phyloP scores from a whole-genome alignment of 306 rosid genomes.

The Abrus precatorius region DNA sequence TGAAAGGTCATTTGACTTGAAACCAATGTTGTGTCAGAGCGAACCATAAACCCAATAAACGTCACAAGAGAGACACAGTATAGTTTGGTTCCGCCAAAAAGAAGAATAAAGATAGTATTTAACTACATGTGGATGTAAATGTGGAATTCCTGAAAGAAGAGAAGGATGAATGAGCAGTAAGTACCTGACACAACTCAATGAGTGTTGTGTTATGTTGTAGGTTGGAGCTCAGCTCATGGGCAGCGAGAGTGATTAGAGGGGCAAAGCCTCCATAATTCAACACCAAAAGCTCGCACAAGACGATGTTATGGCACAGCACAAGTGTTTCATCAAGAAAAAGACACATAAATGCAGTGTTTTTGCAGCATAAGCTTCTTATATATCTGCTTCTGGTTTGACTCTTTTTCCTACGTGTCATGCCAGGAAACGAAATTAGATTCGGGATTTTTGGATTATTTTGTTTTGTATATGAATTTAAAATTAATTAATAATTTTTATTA shows the following conservation, averaged over 20 bases:
- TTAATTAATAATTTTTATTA: too few species aligned
- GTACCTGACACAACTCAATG: not conserved
- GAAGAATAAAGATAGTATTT: too few species aligned
- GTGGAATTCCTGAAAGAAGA: not conserved
- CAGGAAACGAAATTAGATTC: not conserved
- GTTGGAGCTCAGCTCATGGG: not conserved
- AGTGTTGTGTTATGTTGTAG: not conserved
- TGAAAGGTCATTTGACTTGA: not conserved
- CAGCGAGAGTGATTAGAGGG: not conserved
- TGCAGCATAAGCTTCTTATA: not conserved
- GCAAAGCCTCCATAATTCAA: not conserved
- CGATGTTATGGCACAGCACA: not conserved
- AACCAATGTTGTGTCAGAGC: not conserved
- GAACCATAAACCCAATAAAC: not conserved
- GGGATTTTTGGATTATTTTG: too few species aligned
- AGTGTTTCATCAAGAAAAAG: not conserved
- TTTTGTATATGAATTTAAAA: too few species aligned
- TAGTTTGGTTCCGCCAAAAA: too few species aligned
- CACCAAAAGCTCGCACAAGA: not conserved
- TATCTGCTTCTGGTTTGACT: conserved; percentile 34
- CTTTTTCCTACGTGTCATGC: conserved; percentile 24
- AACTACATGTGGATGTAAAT: not conserved
- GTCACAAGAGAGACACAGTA: too few species aligned
- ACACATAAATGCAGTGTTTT: not conserved
- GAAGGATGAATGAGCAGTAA: not conserved